Evolutionary conservation across 2,329 filamentous ascomycete genomes (phyloP).

Genomic region (Penicillium sp.): DNA sequence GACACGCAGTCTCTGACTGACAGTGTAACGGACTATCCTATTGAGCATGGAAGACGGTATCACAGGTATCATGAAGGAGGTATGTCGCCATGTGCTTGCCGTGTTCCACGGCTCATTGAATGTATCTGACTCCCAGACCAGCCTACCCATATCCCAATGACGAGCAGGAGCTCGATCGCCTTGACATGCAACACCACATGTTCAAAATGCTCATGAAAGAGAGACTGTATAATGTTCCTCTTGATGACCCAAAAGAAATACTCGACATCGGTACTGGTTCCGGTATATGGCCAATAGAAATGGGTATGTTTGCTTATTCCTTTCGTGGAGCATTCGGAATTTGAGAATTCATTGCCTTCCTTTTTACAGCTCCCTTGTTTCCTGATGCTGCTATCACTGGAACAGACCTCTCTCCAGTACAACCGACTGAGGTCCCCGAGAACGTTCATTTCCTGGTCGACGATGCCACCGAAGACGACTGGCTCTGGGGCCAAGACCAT

Average conservation of each 20-base stretch:
- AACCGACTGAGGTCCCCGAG: constrained; percentile 61
- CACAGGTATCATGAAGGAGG: constrained; percentile 45
- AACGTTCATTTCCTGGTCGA: constrained; percentile 73
- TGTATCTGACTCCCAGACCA: constrained; percentile 20
- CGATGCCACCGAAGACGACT: constrained; percentile 59
- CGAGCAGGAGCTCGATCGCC: constrained; percentile 51
- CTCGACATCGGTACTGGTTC: constrained; percentile 59
- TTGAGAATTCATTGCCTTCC: constrained; percentile 8
- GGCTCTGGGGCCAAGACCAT: constrained; percentile 49
- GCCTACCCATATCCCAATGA: constrained; percentile 51
- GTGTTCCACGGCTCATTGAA: not conserved
- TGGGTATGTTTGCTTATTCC: constrained; percentile 43
- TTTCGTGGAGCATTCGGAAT: not conserved
- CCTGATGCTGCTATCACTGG: constrained; percentile 57
- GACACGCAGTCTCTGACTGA: constrained; percentile 43
- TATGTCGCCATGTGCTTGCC: constrained; percentile 22
- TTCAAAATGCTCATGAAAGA: constrained; percentile 47
- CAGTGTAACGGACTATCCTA: constrained; percentile 43
- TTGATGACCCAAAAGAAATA: constrained; percentile 46
- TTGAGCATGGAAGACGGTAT: constrained; percentile 42
- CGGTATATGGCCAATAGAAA: constrained; percentile 65
- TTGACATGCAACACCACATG: constrained; percentile 55
- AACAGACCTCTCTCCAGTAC: constrained; percentile 64
- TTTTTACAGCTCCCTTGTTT: constrained; percentile 42
- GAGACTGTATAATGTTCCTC: constrained; percentile 46